A percentile compares a stretch with the other conserved stretches of the same genome.
Conservation (phyloP, 768 basidiomycete species). For the Trametes gibbosa region DNA sequence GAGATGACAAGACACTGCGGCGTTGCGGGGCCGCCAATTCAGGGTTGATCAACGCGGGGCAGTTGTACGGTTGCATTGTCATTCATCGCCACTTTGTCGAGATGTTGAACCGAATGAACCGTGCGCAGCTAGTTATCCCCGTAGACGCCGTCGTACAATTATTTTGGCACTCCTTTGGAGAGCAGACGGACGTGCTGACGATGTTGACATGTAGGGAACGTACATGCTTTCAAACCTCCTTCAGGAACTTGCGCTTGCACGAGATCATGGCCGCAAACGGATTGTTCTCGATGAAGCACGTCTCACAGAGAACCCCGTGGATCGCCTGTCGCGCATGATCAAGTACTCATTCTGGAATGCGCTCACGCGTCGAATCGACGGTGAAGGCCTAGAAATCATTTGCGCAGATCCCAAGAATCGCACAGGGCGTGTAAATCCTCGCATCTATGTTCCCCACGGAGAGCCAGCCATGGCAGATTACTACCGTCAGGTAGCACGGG, state of each 20-base stretch:
- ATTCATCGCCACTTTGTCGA: constrained; percentile 13
- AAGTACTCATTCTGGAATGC: constrained; percentile 98
- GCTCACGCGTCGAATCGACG: constrained; percentile 93
- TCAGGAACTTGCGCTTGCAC: constrained; percentile 96
- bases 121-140: background rate
- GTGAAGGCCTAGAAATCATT: constrained; percentile 95
- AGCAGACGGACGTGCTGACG: background rate
- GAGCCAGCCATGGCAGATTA: constrained; percentile 95
- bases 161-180: background rate
- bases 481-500: constrained; percentile 84
- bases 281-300: constrained; percentile 99
- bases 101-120: background rate
- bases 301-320: constrained; percentile 95
- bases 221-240: constrained; percentile 99
- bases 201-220: constrained; percentile 62
- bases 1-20: background rate
- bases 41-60: background rate
- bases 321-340: constrained; percentile 96
- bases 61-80: background rate
- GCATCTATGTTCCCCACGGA: constrained; percentile 92
- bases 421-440: constrained; percentile 82
- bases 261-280: constrained; percentile 91
- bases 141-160: background rate
- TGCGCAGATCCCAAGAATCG: constrained; percentile 98
- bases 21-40: constrained; percentile 4